Base-by-base conservation (phyloP, 306 rosid species). In the Sophora flavescens region DNA sequence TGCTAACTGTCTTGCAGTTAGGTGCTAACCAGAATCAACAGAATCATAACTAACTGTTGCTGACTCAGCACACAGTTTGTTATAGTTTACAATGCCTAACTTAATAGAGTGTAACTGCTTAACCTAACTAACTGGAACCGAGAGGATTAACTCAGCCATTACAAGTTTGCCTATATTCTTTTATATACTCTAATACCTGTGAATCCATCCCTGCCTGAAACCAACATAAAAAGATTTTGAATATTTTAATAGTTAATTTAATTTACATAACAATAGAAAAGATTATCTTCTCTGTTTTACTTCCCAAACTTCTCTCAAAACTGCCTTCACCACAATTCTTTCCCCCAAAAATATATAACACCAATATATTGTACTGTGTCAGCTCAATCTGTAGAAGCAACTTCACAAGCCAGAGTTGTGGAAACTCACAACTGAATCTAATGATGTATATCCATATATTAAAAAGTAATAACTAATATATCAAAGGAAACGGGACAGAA, bases 121-220 rank as follows among this genome's bases (percentile, higher is more conserved):
- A n/a, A n/a, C n/a, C n/a, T n/a, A n/a, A n/a, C n/a, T n/a, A n/a
- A n/a, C n/a, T n/a, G n/a, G n/a, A n/a, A n/a, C n/a, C n/a, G n/a
- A n/a, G n/a, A n/a, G n/a, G n/a, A n/a, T n/a, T n/a, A n/a, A n/a
- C n/a, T n/a, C n/a, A n/a, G n/a, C n/a, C n/a, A n/a, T n/a, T n/a
- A n/a, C n/a, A n/a, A n/a, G n/a, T n/a, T n/a, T n/a, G n/a, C n/a
- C n/a, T n/a, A n/a, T n/a, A n/a, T n/a, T n/a, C n/a, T n/a, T n/a
- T n/a, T n/a, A n/a, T n/a, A n/a, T n/a, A n/a, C n/a, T n/a, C n/a
- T n/a, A n/a, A n/a, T n/a, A n/a, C n/a, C n/a, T 22, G 22, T 22
- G 22, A 22, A 22, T 22, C 22, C 22, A 22, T 22, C 22, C 22
- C 22, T 22, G 22, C 22, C 22, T 22, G 1, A 84, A 89, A 85